phyloP scores from a whole-genome alignment of 345 rosid species.

The Salix purpurea region DNA sequence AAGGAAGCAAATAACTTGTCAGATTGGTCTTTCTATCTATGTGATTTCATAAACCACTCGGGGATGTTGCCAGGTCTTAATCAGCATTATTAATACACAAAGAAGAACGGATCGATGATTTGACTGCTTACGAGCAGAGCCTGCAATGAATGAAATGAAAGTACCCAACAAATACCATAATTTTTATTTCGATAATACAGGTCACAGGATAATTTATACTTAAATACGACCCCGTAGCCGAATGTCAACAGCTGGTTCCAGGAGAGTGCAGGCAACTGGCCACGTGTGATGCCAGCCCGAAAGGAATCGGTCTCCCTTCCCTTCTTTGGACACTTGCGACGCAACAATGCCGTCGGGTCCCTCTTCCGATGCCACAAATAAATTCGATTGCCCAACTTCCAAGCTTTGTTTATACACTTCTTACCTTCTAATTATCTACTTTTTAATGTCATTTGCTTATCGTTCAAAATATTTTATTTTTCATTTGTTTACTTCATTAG shows the following conservation, averaged over 20 bases:
- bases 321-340: slow-evolving; percentile 25
- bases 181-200: too few species aligned
- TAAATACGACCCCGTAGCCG: not conserved
- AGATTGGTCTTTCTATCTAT: slow-evolving; percentile 3
- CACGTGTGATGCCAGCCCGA: slow-evolving; percentile 43
- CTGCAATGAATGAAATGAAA: not conserved
- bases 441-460: not conserved
- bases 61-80: slow-evolving; percentile 23
- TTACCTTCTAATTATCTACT: too few species aligned
- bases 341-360: slow-evolving; percentile 30
- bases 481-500: not conserved
- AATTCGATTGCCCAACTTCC: slow-evolving; percentile 6
- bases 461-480: too few species aligned
- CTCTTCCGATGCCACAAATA: slow-evolving; percentile 8
- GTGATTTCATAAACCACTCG: slow-evolving; percentile 1
- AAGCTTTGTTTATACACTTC: not conserved
- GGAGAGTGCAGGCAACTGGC: slow-evolving; percentile 16
- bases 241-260: slow-evolving; percentile 14
- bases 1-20: not conserved
- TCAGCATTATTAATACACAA: not conserved
- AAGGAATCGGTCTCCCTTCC: slow-evolving; percentile 31
- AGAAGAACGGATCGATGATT: too few species aligned
- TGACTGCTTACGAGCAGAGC: not conserved
- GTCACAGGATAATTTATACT: not conserved
- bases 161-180: not conserved